These are phyloP conservation scores for Puccinia coronata DNA, from an alignment of 1,284 basidiomycete species.

Conservation along the genomic window DNA sequence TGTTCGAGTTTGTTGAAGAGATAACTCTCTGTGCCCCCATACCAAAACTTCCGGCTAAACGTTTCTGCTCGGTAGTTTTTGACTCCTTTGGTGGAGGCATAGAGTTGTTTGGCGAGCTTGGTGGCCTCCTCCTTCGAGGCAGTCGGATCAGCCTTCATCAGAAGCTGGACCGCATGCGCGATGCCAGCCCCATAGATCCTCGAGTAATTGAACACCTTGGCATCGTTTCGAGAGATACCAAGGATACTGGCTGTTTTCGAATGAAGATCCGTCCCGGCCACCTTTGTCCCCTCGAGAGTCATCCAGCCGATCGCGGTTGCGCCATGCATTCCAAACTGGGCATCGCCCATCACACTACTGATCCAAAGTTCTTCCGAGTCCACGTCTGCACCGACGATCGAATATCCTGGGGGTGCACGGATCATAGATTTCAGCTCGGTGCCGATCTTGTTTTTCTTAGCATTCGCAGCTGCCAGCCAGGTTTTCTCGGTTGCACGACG, in stretches of 20 bases:
- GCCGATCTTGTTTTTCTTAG: constrained; percentile 94
- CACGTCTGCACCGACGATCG: constrained; percentile 95
- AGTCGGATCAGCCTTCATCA: constrained; percentile 80
- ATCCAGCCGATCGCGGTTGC: constrained; percentile 99
- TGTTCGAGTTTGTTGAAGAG: constrained; percentile 99
- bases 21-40: constrained; percentile 91
- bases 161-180: constrained; percentile 84
- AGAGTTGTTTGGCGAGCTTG: constrained; percentile 78
- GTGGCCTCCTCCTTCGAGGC: constrained; percentile 79
- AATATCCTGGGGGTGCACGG: constrained; percentile 85
- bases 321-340: constrained; percentile 95
- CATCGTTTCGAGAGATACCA: constrained; percentile 88
- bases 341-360: constrained; percentile 96
- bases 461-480: constrained; percentile 97
- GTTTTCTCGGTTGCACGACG: constrained; percentile 96
- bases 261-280: constrained; percentile 90
- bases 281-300: constrained; percentile 98
- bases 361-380: constrained; percentile 99
- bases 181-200: constrained; percentile 97
- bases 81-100: constrained; percentile 89
- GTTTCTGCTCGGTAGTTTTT: constrained; percentile 63
- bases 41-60: constrained; percentile 77
- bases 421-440: constrained; percentile 98
- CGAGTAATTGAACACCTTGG: constrained; percentile 99
- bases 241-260: constrained; percentile 94